These are phyloP conservation scores for Claviceps sorghi DNA, from an alignment of 2,329 filamentous ascomycete genomes.

Conservation along the genomic window DNA sequence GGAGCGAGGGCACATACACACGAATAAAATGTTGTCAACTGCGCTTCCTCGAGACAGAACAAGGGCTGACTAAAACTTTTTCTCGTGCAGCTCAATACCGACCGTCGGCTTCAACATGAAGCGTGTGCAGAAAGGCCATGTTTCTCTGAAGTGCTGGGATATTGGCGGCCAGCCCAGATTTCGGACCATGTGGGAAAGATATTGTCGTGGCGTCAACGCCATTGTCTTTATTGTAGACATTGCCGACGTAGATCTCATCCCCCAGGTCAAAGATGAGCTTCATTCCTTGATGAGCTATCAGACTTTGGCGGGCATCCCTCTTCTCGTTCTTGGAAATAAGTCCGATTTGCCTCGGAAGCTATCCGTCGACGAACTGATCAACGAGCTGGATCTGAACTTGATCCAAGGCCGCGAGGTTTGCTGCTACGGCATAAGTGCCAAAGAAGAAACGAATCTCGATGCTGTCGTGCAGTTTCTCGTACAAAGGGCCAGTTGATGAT, in stretches of 20 bases:
- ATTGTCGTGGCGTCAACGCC: slow-evolving; percentile 92
- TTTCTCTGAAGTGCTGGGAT: slow-evolving; percentile 98
- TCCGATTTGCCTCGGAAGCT: slow-evolving; percentile 85
- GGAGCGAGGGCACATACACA: not conserved
- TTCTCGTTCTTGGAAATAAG: slow-evolving; percentile 93
- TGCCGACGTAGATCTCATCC: slow-evolving; percentile 66
- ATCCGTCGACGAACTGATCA: slow-evolving; percentile 89
- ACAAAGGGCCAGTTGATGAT: slow-evolving; percentile 64
- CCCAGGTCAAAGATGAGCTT: slow-evolving; percentile 80
- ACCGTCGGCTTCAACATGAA: slow-evolving; percentile 99
- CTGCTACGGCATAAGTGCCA: slow-evolving; percentile 96
- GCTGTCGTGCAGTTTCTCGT: slow-evolving; percentile 95
- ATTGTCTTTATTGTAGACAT: slow-evolving; percentile 99
- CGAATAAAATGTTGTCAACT: not conserved
- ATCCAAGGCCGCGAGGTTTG: slow-evolving; percentile 89
- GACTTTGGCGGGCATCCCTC: slow-evolving; percentile 73
- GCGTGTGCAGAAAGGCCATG: slow-evolving; percentile 91
- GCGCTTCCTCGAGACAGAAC: not conserved
- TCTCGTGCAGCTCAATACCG: slow-evolving; percentile 67
- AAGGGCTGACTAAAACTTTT: not conserved
- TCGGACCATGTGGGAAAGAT: slow-evolving; percentile 98
- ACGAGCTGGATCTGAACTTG: slow-evolving; percentile 74
- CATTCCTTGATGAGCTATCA: slow-evolving; percentile 77
- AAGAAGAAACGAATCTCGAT: slow-evolving; percentile 96
- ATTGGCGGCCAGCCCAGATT: slow-evolving; percentile 93